Evolutionary conservation across 2,329 filamentous ascomycete genomes (phyloP), one percentile per base, ranked within the genome.

Genomic region (Epichloe gansuensis): DNA sequence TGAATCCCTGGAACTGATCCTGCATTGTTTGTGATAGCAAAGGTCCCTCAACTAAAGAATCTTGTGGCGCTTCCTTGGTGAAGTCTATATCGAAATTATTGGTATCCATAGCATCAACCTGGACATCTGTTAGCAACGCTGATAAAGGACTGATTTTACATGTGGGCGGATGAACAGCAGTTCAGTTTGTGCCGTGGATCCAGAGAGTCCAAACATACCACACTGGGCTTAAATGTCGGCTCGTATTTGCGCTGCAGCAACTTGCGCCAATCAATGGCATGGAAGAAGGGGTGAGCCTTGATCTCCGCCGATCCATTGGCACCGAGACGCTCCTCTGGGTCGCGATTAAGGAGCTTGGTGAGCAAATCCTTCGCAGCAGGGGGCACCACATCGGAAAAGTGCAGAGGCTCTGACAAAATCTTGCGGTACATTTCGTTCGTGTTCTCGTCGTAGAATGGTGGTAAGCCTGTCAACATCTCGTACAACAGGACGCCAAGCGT

Each of bases 401-500:
- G 90, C 48, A 98, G 77, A 25, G 93, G 91, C 69, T 97, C 93
- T 54, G 91, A 91, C 48, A 97, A 75, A 64, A 98, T 98, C 80
- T 98, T 98, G 68, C 91, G 86, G 70, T 98, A 97, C 93, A 95
- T 97, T 71, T 97, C 91, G 70, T 97, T 97, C 56, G 90, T 96
- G 72, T 96, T 96, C 71, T 98, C 93, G 63, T 97, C 91, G 71
- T 98, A 98, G 73, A 97, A 98, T 0, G 93, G 93, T 37, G 93
- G 93, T 46, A 97, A 76, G 52, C 93, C 93, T 53, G 93, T 97
- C 76, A 97, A 76, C 93, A 98, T 98, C 74, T 98, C 93, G 68
- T 96, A 98, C 35, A 98, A 80, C 52, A 98, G 77, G 54, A 98
- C 93, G 63, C 93, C 93, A 17, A 98, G 79, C 25, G 93, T 97